These are phyloP conservation scores for Ustilago vetiveriae DNA, from an alignment of 1,284 basidiomycete genomes.

Conservation along the genomic window DNA sequence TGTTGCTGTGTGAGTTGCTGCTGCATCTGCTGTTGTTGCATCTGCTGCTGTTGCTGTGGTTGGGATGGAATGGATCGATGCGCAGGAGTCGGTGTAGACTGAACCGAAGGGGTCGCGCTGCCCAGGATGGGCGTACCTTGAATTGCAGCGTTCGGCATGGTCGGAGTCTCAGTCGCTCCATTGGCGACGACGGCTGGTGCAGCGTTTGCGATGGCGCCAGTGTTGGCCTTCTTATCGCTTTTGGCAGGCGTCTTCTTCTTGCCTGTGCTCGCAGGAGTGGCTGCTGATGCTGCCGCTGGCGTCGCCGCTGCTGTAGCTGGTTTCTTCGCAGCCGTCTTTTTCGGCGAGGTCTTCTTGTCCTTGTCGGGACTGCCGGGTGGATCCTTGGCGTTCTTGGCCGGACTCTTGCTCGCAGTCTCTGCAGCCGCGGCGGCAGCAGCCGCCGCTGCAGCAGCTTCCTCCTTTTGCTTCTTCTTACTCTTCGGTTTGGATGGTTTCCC, in stretches of 20 bases:
- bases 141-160: background rate
- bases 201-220: background rate
- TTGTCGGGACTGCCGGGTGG: slow-evolving; percentile 36
- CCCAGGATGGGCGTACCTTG: slow-evolving; percentile 37
- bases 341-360: slow-evolving; percentile 39
- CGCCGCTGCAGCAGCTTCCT: slow-evolving; percentile 39
- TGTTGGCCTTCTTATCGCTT: slow-evolving; percentile 26
- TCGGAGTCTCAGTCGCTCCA: background rate
- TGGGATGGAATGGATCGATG: slow-evolving; percentile 40
- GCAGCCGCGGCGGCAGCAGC: too few species aligned
- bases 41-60: slow-evolving; percentile 20
- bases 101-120: slow-evolving; percentile 40
- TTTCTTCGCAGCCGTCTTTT: slow-evolving; percentile 47
- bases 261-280: slow-evolving; percentile 17
- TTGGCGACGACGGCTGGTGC: slow-evolving; percentile 1
- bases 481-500: slow-evolving; percentile 34
- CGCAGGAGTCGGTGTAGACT: slow-evolving; percentile 42
- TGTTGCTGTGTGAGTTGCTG: slow-evolving; percentile 18
- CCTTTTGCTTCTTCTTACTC: slow-evolving; percentile 55
- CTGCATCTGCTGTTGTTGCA: slow-evolving; percentile 26
- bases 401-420: slow-evolving; percentile 19
- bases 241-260: slow-evolving; percentile 48
- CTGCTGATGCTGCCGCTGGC: slow-evolving; percentile 1
- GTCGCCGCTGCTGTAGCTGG: slow-evolving; percentile 16
- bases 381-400: slow-evolving; percentile 23